phyloP scores from a whole-genome alignment of 495 filamentous ascomycete genomes.

The Achaetomiella virescens region DNA sequence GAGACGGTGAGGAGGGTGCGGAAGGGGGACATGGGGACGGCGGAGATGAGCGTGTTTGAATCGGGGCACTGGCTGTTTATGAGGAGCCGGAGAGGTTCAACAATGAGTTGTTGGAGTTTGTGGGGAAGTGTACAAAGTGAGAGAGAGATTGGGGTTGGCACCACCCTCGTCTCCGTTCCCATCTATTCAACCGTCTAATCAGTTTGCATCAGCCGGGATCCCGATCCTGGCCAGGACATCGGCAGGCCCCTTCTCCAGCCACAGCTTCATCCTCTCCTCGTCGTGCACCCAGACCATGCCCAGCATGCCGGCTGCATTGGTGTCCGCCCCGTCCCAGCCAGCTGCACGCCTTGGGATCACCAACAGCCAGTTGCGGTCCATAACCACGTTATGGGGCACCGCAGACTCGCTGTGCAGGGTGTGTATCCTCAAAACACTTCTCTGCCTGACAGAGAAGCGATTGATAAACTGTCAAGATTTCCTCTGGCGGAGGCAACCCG shows the following conservation, averaged over 20 bases:
- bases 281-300: conserved; percentile 33
- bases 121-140: conserved; percentile 3
- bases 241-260: conserved; percentile 18
- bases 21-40: conserved; percentile 15
- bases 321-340: conserved; percentile 21
- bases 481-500: conserved; percentile 9
- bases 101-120: conserved; percentile 32
- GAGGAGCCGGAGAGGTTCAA: conserved; percentile 41
- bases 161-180: background rate
- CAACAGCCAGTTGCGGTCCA: conserved; percentile 36
- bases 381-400: conserved; percentile 38
- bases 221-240: conserved; percentile 12
- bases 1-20: conserved; percentile 33
- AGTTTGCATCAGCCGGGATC: conserved; percentile 4
- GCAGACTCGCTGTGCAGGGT: conserved; percentile 4
- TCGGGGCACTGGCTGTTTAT: conserved; percentile 44
- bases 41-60: conserved; percentile 29
- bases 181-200: background rate
- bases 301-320: conserved; percentile 38
- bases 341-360: conserved; percentile 31
- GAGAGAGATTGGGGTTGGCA: no score
- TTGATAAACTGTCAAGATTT: conserved; percentile 20
- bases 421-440: conserved; percentile 4
- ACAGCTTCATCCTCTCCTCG: conserved; percentile 28
- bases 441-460: conserved; percentile 24